Percentiles rank a stretch among this genome's conserved stretches.
These are phyloP conservation scores for Xylaria arbuscula DNA, from an alignment of 2,329 filamentous ascomycete species.

Conservation along the genomic window DNA sequence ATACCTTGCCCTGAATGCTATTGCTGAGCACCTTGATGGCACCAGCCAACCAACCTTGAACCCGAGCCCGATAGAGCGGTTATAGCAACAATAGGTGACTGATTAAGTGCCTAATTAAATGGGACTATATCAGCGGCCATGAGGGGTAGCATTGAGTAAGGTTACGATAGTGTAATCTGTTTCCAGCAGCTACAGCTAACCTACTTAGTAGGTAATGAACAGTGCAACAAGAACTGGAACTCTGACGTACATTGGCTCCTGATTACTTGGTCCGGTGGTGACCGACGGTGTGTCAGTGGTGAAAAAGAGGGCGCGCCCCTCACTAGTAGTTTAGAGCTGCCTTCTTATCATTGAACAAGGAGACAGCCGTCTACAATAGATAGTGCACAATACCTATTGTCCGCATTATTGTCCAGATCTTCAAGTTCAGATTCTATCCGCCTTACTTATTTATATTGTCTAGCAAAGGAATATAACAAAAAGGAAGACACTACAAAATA, in stretches of 20 bases:
- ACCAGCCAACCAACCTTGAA: too few relatives aligned
- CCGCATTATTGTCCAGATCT: background rate
- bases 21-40: too few relatives aligned
- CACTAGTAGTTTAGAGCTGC: conserved; percentile 4
- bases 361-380: background rate
- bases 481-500: background rate
- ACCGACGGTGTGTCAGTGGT: conserved; percentile 38
- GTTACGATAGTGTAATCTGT: background rate
- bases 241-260: too few relatives aligned
- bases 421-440: background rate
- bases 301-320: conserved; percentile 31
- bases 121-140: too few relatives aligned
- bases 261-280: conserved; percentile 43
- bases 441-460: background rate
- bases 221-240: background rate
- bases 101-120: too few relatives aligned
- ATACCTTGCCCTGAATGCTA: too few relatives aligned
- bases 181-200: background rate
- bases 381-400: background rate
- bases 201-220: too few relatives aligned
- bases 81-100: too few relatives aligned
- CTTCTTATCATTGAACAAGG: conserved; percentile 18
- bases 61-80: too few relatives aligned
- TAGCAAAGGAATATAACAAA: background rate
- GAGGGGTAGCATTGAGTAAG: too few relatives aligned